These are phyloP conservation scores for Polytrichum commune DNA, from an alignment of 225 moss, liverwort and hornwort species.

Conservation along the genomic window DNA sequence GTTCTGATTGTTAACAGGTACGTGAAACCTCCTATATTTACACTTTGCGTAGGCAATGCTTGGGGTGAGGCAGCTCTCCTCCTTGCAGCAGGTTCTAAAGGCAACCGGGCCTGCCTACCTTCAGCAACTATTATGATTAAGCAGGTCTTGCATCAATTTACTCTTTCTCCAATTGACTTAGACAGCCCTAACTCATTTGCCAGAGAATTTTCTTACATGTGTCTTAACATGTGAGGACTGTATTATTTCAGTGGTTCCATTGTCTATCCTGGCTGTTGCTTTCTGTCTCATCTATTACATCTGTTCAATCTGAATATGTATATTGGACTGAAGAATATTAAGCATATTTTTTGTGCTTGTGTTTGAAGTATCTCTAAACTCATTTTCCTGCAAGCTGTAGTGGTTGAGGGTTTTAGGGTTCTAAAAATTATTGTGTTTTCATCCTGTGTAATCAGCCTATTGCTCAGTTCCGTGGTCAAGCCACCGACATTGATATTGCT, in stretches of 20 bases:
- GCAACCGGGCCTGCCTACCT: constrained; percentile 85
- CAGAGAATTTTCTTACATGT: too few species aligned
- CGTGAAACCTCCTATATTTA: constrained; percentile 95
- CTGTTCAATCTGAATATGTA: too few species aligned
- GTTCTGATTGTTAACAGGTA: constrained; percentile 39
- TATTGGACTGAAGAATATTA: too few species aligned
- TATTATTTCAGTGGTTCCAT: too few species aligned
- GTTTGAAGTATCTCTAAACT: too few species aligned
- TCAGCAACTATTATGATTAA: constrained; percentile 98
- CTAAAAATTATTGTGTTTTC: neutral
- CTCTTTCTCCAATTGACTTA: too few species aligned
- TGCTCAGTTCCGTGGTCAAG: constrained; percentile 98
- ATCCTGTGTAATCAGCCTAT: constrained; percentile 51
- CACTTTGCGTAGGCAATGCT: constrained; percentile 91
- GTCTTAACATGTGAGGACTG: too few species aligned
- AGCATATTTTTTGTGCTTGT: too few species aligned
- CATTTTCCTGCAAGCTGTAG: too few species aligned
- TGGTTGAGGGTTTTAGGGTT: neutral
- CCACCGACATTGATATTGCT: constrained; percentile 94
- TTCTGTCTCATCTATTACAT: too few species aligned
- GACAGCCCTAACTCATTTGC: too few species aligned
- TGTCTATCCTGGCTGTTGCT: too few species aligned
- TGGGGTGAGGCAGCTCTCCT: constrained; percentile 99
- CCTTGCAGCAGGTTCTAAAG: constrained; percentile 92
- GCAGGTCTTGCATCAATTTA: constrained; percentile 32